These are phyloP conservation scores for Ophiostoma tasmaniense DNA, from an alignment of 2,329 filamentous ascomycete species.

Conservation along the genomic window DNA sequence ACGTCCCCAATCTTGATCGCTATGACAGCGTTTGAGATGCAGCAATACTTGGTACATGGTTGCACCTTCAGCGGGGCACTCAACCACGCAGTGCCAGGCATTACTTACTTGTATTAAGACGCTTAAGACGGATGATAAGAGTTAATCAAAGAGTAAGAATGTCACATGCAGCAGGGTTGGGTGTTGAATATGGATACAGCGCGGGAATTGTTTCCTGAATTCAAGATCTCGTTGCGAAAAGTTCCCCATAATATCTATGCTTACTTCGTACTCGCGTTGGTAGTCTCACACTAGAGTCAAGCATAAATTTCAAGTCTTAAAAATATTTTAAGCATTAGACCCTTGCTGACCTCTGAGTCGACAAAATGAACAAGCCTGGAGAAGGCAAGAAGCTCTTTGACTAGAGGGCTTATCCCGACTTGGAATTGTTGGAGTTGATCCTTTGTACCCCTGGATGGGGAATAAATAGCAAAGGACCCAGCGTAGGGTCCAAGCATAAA, in stretches of 20 bases:
- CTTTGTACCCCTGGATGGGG: background rate
- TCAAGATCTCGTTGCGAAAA: background rate
- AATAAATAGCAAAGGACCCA: background rate
- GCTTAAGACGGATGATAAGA: background rate
- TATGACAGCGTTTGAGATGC: background rate
- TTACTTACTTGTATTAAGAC: background rate
- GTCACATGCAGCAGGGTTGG: background rate
- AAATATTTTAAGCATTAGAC: background rate
- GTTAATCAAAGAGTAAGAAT: background rate
- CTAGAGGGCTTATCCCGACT: background rate
- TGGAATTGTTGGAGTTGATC: background rate
- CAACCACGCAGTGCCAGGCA: background rate
- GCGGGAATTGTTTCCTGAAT: background rate
- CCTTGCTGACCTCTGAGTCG: background rate
- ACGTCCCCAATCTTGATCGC: background rate
- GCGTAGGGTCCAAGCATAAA: background rate
- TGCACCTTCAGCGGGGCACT: background rate
- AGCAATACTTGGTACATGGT: background rate
- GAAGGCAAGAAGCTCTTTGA: background rate
- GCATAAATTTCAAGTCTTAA: background rate
- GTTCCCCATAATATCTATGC: background rate
- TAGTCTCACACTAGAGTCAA: background rate
- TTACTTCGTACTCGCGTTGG: background rate
- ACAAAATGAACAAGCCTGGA: background rate
- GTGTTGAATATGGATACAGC: slow-evolving; percentile 33